Evolutionary conservation across 352 stramenopile species (phyloP).

Genomic region (Globisporangium recalcitrans): DNA sequence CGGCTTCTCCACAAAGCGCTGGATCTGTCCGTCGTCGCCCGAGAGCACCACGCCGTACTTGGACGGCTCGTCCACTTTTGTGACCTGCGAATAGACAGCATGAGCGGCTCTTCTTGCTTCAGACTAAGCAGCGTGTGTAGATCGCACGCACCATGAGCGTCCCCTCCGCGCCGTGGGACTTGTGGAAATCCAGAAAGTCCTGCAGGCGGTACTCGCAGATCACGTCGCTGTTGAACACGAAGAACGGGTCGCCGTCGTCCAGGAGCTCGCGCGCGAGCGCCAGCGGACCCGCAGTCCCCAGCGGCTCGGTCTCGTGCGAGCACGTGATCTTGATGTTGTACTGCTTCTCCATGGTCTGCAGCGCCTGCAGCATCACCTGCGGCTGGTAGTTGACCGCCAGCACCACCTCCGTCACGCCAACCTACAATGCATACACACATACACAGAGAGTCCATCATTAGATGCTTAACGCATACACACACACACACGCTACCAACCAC

Average conservation of each 20-base stretch:
- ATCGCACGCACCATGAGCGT: slow-evolving; percentile 57
- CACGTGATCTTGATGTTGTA: slow-evolving; percentile 89
- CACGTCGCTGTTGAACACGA: slow-evolving; percentile 90
- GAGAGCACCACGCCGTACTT: slow-evolving; percentile 89
- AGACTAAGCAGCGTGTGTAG: too few species aligned
- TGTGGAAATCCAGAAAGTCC: slow-evolving; percentile 78
- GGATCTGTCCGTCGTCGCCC: slow-evolving; percentile 69
- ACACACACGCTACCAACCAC: not conserved
- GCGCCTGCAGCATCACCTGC: slow-evolving; percentile 80
- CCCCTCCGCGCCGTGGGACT: slow-evolving; percentile 67
- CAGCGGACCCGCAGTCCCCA: slow-evolving; percentile 80
- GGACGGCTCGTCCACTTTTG: slow-evolving; percentile 81
- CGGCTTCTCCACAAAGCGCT: slow-evolving; percentile 89
- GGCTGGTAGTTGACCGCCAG: slow-evolving; percentile 89
- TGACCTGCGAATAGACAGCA: slow-evolving; percentile 31
- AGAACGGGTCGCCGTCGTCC: slow-evolving; percentile 84
- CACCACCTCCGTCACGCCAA: slow-evolving; percentile 87
- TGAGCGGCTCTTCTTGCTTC: too few species aligned
- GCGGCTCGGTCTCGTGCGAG: slow-evolving; percentile 80
- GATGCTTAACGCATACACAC: not conserved
- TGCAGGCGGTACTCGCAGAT: slow-evolving; percentile 83
- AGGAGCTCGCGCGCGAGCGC: slow-evolving; percentile 78
- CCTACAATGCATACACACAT: slow-evolving; percentile 24
- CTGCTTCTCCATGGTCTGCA: slow-evolving; percentile 80
- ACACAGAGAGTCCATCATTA: not conserved